Percentiles rank a stretch among this genome's conserved stretches.
Conservation (phyloP, 208 protist species). For the Naegleria fowleri region DNA sequence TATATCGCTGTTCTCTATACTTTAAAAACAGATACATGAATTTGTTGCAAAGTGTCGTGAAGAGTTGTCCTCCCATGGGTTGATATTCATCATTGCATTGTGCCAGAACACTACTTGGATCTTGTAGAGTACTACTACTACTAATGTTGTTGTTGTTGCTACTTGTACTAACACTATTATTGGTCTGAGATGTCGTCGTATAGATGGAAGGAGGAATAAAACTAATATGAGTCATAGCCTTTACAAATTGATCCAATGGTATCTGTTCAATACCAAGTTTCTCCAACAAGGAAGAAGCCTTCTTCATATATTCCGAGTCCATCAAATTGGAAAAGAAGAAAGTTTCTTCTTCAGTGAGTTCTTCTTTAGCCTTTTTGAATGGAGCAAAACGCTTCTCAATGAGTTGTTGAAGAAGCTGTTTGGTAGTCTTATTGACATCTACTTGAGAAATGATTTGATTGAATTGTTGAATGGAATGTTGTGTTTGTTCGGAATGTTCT, state of each 20-base stretch:
- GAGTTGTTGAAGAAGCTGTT: background rate
- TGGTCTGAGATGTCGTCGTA: background rate
- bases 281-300: background rate
- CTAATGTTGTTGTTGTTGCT: background rate
- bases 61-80: background rate
- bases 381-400: background rate
- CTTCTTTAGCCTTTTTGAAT: background rate
- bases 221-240: background rate
- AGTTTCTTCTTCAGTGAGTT: background rate
- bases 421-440: background rate
- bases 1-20: background rate
- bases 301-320: background rate
- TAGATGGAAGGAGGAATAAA: background rate
- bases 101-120: background rate
- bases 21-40: background rate
- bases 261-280: background rate
- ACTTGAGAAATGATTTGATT: background rate
- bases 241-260: background rate
- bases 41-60: background rate
- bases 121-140: background rate
- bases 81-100: background rate
- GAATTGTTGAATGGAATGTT: background rate
- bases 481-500: background rate
- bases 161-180: too few species aligned
- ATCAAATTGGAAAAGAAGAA: background rate